Conservation (phyloP, 306 rosid genomes). For the Arachis hypogaea region DNA sequence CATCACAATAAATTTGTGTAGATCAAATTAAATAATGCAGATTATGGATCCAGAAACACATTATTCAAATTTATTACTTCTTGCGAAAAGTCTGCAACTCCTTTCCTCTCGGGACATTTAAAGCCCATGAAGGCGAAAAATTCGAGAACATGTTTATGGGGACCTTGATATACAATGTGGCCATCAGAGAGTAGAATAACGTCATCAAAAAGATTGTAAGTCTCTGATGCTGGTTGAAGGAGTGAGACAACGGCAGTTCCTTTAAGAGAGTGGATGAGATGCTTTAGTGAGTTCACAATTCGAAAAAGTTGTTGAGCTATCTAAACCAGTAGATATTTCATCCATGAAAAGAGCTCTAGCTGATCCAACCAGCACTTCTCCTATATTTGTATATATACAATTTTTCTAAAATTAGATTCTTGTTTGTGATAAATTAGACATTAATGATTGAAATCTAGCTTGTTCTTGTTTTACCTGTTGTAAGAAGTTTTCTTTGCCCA, state of each 20-base stretch:
- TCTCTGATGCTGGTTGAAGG: constrained; percentile 66
- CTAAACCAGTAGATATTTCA: constrained; percentile 67
- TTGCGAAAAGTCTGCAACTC: constrained; percentile 60
- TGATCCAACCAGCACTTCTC: constrained; percentile 68
- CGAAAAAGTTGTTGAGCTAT: constrained; percentile 60
- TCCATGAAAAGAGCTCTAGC: constrained; percentile 64
- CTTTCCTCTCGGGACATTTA: constrained; percentile 57
- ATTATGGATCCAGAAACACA: not conserved
- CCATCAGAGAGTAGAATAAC: constrained; percentile 58
- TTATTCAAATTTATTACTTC: constrained; percentile 45
- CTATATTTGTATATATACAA: constrained; percentile 28
- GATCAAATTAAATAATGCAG: not conserved
- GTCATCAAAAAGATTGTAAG: constrained; percentile 61
- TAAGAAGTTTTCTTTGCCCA: constrained; percentile 65
- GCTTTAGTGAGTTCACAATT: constrained; percentile 54
- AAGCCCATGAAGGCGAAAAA: constrained; percentile 54
- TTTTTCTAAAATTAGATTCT: not conserved
- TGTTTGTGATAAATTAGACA: not conserved
- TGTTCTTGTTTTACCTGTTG: constrained; percentile 48
- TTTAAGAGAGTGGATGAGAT: constrained; percentile 44
- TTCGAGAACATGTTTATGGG: constrained; percentile 51
- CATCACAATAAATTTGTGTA: not conserved
- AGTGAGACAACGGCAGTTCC: constrained; percentile 60
- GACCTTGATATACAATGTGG: constrained; percentile 60
- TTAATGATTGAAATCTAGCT: not conserved